phyloP scores from a whole-genome alignment of 1,284 basidiomycete genomes.

The Ganoderma lingzhi region DNA sequence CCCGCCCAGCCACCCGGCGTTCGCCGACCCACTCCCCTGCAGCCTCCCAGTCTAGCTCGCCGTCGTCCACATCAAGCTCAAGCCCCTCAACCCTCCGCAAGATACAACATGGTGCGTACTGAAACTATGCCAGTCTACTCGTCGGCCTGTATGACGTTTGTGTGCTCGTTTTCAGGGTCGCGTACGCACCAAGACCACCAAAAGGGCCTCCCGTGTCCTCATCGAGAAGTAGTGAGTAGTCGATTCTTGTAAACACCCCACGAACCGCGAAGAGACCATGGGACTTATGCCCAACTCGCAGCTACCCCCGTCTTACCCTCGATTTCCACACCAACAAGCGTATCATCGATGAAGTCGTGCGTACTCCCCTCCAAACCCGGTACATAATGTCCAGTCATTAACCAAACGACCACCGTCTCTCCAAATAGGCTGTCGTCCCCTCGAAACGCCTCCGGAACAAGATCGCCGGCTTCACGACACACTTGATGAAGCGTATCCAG shows the following conservation, averaged over 20 bases:
- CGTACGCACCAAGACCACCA: slow-evolving; percentile 99
- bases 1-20: slow-evolving; percentile 33
- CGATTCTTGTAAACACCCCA: slow-evolving; percentile 24
- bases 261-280: slow-evolving; percentile 11
- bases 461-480: slow-evolving; percentile 99
- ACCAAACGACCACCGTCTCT: background rate
- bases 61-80: slow-evolving; percentile 36
- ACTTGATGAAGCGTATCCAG: slow-evolving; percentile 99
- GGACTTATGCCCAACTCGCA: slow-evolving; percentile 40
- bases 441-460: slow-evolving; percentile 99
- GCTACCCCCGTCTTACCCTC: slow-evolving; percentile 95
- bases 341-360: slow-evolving; percentile 97
- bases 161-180: slow-evolving; percentile 77
- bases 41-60: slow-evolving; percentile 31
- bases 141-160: slow-evolving; percentile 21
- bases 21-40: slow-evolving; percentile 25
- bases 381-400: background rate
- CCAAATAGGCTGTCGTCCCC: slow-evolving; percentile 87
- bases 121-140: slow-evolving; percentile 17
- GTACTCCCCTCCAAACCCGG: slow-evolving; percentile 45
- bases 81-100: slow-evolving; percentile 39
- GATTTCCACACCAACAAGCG: slow-evolving; percentile 99
- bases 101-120: slow-evolving; percentile 38
- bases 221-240: slow-evolving; percentile 98
- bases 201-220: slow-evolving; percentile 98